These are phyloP conservation scores for Mycena olivaceomarginata DNA, from an alignment of 768 basidiomycete genomes.

Conservation along the genomic window DNA sequence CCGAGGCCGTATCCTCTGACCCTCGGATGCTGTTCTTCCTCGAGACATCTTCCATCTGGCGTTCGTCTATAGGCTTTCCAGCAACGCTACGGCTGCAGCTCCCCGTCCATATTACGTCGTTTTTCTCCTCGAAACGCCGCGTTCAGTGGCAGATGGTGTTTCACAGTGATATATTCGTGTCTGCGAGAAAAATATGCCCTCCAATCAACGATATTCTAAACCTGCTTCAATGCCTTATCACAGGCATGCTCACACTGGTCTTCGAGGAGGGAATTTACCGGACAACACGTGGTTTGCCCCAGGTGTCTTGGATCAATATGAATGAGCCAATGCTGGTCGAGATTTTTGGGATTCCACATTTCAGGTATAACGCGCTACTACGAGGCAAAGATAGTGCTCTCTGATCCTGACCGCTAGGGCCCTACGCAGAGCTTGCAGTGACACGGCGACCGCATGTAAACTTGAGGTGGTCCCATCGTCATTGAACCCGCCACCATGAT, in stretches of 20 bases:
- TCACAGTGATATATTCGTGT: slow-evolving; percentile 85
- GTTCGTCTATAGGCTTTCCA: slow-evolving; percentile 85
- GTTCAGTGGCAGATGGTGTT: slow-evolving; percentile 96
- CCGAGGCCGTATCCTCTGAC: slow-evolving; percentile 76
- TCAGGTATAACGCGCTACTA: slow-evolving; percentile 55
- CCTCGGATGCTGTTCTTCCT: slow-evolving; percentile 86
- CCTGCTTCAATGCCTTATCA: slow-evolving; percentile 83
- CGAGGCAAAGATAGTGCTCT: neutral
- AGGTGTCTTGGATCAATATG: slow-evolving; percentile 84
- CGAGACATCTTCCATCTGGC: slow-evolving; percentile 87
- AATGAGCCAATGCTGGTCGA: slow-evolving; percentile 82
- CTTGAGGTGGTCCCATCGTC: slow-evolving; percentile 75
- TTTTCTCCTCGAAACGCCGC: slow-evolving; percentile 89
- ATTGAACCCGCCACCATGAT: slow-evolving; percentile 48
- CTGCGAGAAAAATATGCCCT: slow-evolving; percentile 78
- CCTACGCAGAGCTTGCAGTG: slow-evolving; percentile 83
- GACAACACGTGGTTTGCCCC: slow-evolving; percentile 88
- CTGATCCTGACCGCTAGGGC: slow-evolving; percentile 51
- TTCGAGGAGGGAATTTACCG: slow-evolving; percentile 86
- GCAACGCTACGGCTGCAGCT: slow-evolving; percentile 83
- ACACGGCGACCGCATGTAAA: slow-evolving; percentile 83
- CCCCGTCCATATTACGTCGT: slow-evolving; percentile 87
- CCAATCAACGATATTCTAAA: slow-evolving; percentile 83
- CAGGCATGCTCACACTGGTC: slow-evolving; percentile 81
- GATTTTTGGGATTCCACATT: slow-evolving; percentile 84